Conservation (phyloP, 2,329 filamentous ascomycete species). For the Ophiostoma sp. region DNA sequence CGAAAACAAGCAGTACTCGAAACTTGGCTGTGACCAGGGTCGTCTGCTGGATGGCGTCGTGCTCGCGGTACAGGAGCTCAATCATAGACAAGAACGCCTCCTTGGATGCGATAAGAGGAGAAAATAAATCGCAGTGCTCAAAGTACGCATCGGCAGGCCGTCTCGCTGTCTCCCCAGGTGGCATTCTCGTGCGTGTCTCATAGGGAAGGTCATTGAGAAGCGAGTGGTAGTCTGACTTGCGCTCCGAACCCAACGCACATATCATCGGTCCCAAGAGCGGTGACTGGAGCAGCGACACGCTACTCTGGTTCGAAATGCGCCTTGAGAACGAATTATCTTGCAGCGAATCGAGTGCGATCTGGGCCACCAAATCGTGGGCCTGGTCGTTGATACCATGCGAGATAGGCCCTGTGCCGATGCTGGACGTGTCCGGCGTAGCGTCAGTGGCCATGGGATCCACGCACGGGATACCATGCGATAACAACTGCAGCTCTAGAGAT, state of each 20-base stretch:
- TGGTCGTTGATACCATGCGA: background rate
- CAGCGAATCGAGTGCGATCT: background rate
- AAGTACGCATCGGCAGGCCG: background rate
- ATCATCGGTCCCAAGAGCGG: background rate
- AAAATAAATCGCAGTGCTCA: background rate
- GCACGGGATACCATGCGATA: background rate
- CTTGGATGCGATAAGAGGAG: background rate
- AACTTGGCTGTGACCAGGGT: background rate
- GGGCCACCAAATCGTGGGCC: background rate
- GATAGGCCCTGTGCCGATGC: background rate
- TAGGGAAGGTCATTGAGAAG: background rate
- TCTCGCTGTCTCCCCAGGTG: background rate
- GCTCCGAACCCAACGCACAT: background rate
- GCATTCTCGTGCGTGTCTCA: background rate
- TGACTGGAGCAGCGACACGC: background rate
- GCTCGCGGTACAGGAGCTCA: background rate
- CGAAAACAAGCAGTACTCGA: background rate
- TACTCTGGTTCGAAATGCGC: background rate
- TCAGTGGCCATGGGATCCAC: background rate
- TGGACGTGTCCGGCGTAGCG: background rate
- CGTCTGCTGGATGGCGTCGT: background rate
- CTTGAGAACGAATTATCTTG: background rate
- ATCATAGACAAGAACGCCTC: background rate
- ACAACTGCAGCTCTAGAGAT: background rate
- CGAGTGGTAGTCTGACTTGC: slow-evolving; percentile 1